Conservation (phyloP, 2,329 filamentous ascomycete genomes). For the Colletotrichum sojae region DNA sequence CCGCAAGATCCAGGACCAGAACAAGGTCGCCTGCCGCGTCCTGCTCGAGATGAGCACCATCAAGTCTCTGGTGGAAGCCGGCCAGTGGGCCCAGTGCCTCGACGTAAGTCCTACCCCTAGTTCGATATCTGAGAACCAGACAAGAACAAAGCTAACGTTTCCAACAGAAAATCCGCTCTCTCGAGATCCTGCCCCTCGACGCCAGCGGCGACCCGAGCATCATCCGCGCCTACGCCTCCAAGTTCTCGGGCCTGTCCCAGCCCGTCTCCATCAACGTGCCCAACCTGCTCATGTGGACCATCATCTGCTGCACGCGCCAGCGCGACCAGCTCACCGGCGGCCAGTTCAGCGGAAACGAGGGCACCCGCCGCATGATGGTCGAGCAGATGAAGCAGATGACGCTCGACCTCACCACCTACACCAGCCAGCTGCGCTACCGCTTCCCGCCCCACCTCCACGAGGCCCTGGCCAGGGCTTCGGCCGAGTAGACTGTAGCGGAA, state of each 20-base stretch:
- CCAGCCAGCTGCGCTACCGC: constrained; percentile 91
- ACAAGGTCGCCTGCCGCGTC: constrained; percentile 69
- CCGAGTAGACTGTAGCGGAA: constrained; percentile 63
- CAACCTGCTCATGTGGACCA: constrained; percentile 93
- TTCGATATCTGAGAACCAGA: too few species aligned
- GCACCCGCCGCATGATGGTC: constrained; percentile 74
- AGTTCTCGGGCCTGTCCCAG: constrained; percentile 83
- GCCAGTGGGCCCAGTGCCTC: constrained; percentile 70
- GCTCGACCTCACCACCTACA: constrained; percentile 93
- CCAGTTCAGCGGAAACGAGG: constrained; percentile 81
- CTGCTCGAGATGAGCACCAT: constrained; percentile 74
- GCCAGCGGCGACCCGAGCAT: constrained; percentile 81
- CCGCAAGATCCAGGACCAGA: constrained; percentile 69
- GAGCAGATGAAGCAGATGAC: constrained; percentile 84
- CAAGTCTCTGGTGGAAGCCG: constrained; percentile 68
- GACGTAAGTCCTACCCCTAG: constrained; percentile 64
- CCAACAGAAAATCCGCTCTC: constrained; percentile 76
- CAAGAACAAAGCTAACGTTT: constrained; percentile 10
- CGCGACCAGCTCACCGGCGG: constrained; percentile 78
- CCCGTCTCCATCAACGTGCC: constrained; percentile 91
- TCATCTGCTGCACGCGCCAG: constrained; percentile 86
- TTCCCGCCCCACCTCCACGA: constrained; percentile 91
- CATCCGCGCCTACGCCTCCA: constrained; percentile 85
- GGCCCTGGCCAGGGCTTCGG: constrained; percentile 85
- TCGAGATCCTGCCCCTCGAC: constrained; percentile 85